Evolutionary conservation across 345 rosid genomes (phyloP).

Genomic region (Physaria fendleri): DNA sequence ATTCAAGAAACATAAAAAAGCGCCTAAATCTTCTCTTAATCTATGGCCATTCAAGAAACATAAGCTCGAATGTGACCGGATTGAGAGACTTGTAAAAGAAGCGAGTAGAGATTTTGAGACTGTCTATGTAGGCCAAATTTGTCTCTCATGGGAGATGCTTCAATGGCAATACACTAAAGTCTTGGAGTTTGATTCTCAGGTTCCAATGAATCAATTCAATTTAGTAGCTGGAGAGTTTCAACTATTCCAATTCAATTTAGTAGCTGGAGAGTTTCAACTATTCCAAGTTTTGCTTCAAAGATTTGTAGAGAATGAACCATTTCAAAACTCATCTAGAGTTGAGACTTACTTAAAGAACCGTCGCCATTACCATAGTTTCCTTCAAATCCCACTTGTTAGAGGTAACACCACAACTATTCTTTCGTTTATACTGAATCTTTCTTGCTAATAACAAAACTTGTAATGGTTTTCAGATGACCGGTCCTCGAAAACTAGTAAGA

Average conservation of each 20-base stretch:
- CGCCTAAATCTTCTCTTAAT: slow-evolving; percentile 30
- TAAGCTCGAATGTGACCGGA: slow-evolving; percentile 29
- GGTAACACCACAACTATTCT: slow-evolving; percentile 36
- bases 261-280: slow-evolving; percentile 70
- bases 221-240: slow-evolving; percentile 73
- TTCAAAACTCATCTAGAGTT: slow-evolving; percentile 50
- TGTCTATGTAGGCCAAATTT: slow-evolving; percentile 74
- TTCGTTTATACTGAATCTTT: not conserved
- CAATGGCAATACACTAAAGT: slow-evolving; percentile 63
- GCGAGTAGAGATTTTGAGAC: slow-evolving; percentile 54
- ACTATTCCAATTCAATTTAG: slow-evolving; percentile 69
- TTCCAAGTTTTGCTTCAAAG: slow-evolving; percentile 77
- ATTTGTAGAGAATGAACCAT: slow-evolving; percentile 77
- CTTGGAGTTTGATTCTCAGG: slow-evolving; percentile 38
- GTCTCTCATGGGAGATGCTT: slow-evolving; percentile 91
- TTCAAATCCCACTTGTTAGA: slow-evolving; percentile 67
- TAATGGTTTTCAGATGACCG: slow-evolving; percentile 42
- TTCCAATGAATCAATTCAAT: slow-evolving; percentile 43
- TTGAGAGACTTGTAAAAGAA: slow-evolving; percentile 37
- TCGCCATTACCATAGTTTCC: slow-evolving; percentile 43
- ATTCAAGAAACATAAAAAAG: slow-evolving; percentile 34
- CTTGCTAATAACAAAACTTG: not conserved
- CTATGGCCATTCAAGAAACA: slow-evolving; percentile 41
- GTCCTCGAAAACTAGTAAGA: slow-evolving; percentile 37
- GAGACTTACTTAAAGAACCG: slow-evolving; percentile 60